Conservation (phyloP, 345 rosid species). For the Populus euphratica region DNA sequence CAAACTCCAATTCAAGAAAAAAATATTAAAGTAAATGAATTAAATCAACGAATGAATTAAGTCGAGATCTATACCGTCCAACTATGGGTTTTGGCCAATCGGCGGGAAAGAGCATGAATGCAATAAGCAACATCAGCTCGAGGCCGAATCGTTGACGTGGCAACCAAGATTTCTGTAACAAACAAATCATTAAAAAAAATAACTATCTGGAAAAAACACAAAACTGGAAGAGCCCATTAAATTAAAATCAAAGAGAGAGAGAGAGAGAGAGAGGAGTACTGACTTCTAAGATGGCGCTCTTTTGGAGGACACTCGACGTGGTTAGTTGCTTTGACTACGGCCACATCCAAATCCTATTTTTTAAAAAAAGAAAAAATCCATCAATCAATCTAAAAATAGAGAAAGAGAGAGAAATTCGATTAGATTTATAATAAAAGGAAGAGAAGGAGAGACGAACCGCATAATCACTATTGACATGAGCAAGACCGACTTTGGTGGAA, state of each 20-base stretch:
- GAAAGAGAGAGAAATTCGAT: not conserved
- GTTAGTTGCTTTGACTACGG: slow-evolving; percentile 92
- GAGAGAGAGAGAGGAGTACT: slow-evolving; percentile 12
- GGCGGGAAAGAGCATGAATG: slow-evolving; percentile 73
- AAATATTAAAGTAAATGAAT: not conserved
- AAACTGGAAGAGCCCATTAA: not conserved
- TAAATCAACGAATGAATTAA: not conserved
- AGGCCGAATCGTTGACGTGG: slow-evolving; percentile 72
- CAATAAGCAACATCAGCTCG: slow-evolving; percentile 93
- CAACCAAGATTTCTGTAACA: slow-evolving; percentile 61
- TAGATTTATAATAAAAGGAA: not conserved
- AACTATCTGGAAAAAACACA: not conserved
- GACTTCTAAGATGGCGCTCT: slow-evolving; percentile 89
- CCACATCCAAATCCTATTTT: slow-evolving; percentile 90
- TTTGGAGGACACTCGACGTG: slow-evolving; percentile 99
- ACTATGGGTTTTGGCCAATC: slow-evolving; percentile 78
- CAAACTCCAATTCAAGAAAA: not conserved
- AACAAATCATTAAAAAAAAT: not conserved
- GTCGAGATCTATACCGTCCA: slow-evolving; percentile 64
- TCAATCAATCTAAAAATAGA: slow-evolving; percentile 15
- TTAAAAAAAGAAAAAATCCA: slow-evolving; percentile 27
- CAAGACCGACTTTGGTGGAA: slow-evolving; percentile 98
- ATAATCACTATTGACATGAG: slow-evolving; percentile 96
- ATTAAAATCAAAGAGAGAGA: not conserved
- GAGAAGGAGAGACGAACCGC: slow-evolving; percentile 42